Conservation (phyloP, 192 early-diverging fungal species). For the Chytriomyces hyalinus region DNA sequence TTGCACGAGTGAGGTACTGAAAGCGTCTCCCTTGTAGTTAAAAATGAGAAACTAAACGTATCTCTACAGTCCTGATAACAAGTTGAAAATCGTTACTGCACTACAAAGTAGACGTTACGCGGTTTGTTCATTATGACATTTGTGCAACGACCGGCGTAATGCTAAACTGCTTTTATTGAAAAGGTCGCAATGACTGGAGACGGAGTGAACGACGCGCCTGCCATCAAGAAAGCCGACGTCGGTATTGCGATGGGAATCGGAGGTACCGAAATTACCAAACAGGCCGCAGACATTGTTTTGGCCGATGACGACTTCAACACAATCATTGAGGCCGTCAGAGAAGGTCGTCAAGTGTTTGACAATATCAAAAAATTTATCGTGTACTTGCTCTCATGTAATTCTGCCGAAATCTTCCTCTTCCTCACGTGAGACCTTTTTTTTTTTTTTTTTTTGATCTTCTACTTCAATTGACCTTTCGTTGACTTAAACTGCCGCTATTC, state of each 20-base stretch:
- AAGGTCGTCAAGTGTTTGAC: slow-evolving; percentile 94
- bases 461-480: slow-evolving; percentile 5
- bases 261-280: slow-evolving; percentile 97
- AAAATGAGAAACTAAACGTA: not conserved
- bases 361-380: slow-evolving; percentile 98
- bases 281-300: slow-evolving; percentile 96
- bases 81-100: slow-evolving; percentile 92
- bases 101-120: slow-evolving; percentile 77
- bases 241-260: slow-evolving; percentile 97
- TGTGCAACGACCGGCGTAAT: not conserved
- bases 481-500: not conserved
- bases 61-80: slow-evolving; percentile 83
- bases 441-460: slow-evolving; percentile 12
- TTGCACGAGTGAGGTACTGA: slow-evolving; percentile 83
- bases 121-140: slow-evolving; percentile 14
- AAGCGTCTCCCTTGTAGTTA: not conserved
- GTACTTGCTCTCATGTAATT: slow-evolving; percentile 92
- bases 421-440: slow-evolving; percentile 62
- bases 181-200: slow-evolving; percentile 93
- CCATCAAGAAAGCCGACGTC: slow-evolving; percentile 94
- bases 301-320: slow-evolving; percentile 95
- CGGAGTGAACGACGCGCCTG: slow-evolving; percentile 93
- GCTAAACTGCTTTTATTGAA: not conserved
- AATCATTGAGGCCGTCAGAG: slow-evolving; percentile 90
- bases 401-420: slow-evolving; percentile 91